Percentiles rank a stretch among this genome's conserved stretches.
Evolutionary conservation across 148 eudicot species (phyloP).

Genomic region (Camellia japonica): DNA sequence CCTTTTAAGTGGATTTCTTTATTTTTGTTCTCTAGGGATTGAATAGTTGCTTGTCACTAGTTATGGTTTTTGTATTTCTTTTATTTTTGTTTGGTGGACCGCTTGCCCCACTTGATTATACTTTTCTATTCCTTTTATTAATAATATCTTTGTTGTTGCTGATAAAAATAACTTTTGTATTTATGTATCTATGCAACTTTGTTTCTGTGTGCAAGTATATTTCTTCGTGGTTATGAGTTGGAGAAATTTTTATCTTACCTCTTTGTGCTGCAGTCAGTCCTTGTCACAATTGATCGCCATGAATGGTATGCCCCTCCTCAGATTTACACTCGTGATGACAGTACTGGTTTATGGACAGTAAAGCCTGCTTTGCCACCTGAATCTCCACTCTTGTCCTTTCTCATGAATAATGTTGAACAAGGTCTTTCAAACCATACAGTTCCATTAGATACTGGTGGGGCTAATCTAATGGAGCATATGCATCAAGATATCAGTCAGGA

Average conservation of each 20-base stretch:
- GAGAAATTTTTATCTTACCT: background rate
- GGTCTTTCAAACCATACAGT: slow-evolving; percentile 26
- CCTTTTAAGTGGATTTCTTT: no score
- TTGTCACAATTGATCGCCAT: slow-evolving; percentile 92
- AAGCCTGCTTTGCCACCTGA: slow-evolving; percentile 61
- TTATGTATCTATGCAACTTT: background rate
- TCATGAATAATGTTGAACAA: slow-evolving; percentile 26
- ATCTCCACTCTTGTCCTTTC: slow-evolving; percentile 50
- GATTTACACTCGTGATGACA: slow-evolving; percentile 77
- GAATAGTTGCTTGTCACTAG: no score
- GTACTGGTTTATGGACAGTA: slow-evolving; percentile 68
- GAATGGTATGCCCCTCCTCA: slow-evolving; percentile 95
- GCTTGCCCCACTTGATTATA: no score
- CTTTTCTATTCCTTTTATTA: no score
- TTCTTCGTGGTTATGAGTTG: background rate
- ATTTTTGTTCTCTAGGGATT: no score
- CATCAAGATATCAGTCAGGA: slow-evolving; percentile 44
- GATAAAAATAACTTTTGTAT: background rate
- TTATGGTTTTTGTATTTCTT: no score
- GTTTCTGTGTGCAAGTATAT: background rate
- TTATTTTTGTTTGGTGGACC: no score
- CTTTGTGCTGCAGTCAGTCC: slow-evolving; percentile 65
- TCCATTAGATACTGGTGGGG: slow-evolving; percentile 34
- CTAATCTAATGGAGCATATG: slow-evolving; percentile 42
- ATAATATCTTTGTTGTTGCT: no score